Evolutionary conservation across 441 rosid species (phyloP), one percentile per base, ranked within the genome.

Genomic region (Eruca vesicaria): DNA sequence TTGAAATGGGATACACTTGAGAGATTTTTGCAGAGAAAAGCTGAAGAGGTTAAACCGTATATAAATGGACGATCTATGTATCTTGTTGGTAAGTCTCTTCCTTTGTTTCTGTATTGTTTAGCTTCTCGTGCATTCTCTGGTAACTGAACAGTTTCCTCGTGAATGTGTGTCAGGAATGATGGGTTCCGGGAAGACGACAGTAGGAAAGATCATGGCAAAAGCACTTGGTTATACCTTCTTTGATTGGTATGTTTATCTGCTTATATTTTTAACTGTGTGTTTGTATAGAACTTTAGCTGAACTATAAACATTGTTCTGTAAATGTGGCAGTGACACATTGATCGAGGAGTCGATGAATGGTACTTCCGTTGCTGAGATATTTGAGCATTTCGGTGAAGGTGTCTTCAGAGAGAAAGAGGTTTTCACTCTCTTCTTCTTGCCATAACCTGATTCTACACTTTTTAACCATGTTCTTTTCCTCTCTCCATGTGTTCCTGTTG

Each of bases 181-280:
- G 98, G 97, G 98, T 64, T 94, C 95, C 5, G 98, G 98, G 70
- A 94, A 94, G 82, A 89, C 98, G 0, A 94, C 97, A 9, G 90
- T 90, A 18, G 98, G 97, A 31, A 86, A 90, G 80, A 63, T 92
- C 67, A 79, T 94, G 64, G 80, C 98, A 7, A 79, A 65, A 74
- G 88, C 81, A 36, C 93, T 94, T 63, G 79, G 78, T 43, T 91
- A 90, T 82, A 80, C 88, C 35, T 90, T 94, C 76, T 71, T 71
- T 65, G 98, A 92, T 83, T 79, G 97, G 98, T 94, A 79, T 43
- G 1, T 84, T 69, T 18, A 43, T 41, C 18, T 56, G 2, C 18
- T 56, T 32, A 0, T 29, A 0, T 29, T 9, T 62, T 68, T 36
- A 82, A 43, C 63, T 16, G 7, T 38, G 48, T 68, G 57, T 68